phyloP scores from a whole-genome alignment of 345 rosid species.

The Reutealis trisperma region DNA sequence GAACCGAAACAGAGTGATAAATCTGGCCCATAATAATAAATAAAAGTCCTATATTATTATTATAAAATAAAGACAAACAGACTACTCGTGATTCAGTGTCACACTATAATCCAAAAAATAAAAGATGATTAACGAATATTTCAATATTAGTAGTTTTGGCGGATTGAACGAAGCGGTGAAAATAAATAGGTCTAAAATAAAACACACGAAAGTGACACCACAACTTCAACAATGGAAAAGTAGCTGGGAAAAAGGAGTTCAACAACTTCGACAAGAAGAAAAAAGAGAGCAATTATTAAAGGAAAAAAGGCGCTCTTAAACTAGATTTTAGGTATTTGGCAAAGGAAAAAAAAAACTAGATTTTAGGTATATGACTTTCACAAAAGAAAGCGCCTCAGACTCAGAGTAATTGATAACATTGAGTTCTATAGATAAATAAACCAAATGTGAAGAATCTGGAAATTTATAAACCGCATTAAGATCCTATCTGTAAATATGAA shows the following conservation, averaged over 20 bases:
- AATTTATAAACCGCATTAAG: not conserved
- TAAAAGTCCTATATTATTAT: not conserved
- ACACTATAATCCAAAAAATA: not conserved
- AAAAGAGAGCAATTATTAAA: not conserved
- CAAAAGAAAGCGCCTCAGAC: not conserved
- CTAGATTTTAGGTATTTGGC: too few species aligned
- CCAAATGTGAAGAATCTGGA: not conserved
- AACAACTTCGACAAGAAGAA: not conserved
- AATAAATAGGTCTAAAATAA: not conserved
- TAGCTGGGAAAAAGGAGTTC: not conserved
- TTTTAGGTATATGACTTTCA: not conserved
- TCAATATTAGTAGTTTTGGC: not conserved
- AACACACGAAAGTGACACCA: slow-evolving; percentile 5
- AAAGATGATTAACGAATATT: not conserved
- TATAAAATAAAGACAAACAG: not conserved
- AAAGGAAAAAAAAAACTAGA: too few species aligned
- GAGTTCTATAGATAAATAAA: not conserved
- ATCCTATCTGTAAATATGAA: not conserved
- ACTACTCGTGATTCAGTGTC: not conserved
- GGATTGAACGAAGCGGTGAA: not conserved
- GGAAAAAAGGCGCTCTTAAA: not conserved
- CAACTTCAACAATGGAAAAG: slow-evolving; percentile 1
- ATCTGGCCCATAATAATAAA: not conserved
- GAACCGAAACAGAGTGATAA: not conserved
- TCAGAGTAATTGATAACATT: not conserved